Base-by-base conservation (phyloP, 164 flowering plant species). In the Aristolochia fimbriata region DNA sequence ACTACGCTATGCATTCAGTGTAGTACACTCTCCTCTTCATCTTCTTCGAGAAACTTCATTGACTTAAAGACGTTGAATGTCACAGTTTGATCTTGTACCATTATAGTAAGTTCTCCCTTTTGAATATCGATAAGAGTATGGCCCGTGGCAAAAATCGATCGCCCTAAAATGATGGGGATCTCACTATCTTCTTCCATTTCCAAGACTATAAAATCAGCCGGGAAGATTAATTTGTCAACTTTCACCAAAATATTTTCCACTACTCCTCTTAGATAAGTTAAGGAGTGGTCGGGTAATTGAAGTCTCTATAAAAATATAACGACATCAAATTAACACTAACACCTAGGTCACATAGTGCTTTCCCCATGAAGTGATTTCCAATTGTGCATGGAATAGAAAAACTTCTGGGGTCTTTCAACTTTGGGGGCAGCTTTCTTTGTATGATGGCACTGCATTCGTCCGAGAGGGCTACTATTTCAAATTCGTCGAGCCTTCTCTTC, bases 301-400 rank as follows among this genome's bases (percentile, higher is more conserved):
- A 52, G 24, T 3, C 5, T 52, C 0, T 15, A 57, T 31, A 57
- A n/a, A n/a, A n/a, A 31, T 22, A 57, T 1, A 57, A 0, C 6
- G 60, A 47, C 60, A 57, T 57, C 14, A 33, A 7, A 33, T 33
- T 57, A 6, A 57, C 37, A 14, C 60, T 57, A 5, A 21, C 47
- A 2, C 60, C 47, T 6, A 57, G 15, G 33, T 37, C n/a, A n/a
- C n/a, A n/a, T n/a, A n/a, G n/a, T n/a, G n/a, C n/a, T n/a, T n/a
- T n/a, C n/a, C n/a, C n/a, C 60, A 57, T 21, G 33, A 15, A 57
- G 31, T 19, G 21, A 13, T 13, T 59, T 17, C 62, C 51, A 19
- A 59, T 59, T 6, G 33, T 43, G n/a, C 52, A 59, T 7, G 50
- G 62, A 15, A 45, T 59, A 47, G 50, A 45, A 15, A 59, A 21